These are phyloP conservation scores for Saccharomyces hybrid DNA, from an alignment of 1,139 yeast genomes.

Conservation along the genomic window DNA sequence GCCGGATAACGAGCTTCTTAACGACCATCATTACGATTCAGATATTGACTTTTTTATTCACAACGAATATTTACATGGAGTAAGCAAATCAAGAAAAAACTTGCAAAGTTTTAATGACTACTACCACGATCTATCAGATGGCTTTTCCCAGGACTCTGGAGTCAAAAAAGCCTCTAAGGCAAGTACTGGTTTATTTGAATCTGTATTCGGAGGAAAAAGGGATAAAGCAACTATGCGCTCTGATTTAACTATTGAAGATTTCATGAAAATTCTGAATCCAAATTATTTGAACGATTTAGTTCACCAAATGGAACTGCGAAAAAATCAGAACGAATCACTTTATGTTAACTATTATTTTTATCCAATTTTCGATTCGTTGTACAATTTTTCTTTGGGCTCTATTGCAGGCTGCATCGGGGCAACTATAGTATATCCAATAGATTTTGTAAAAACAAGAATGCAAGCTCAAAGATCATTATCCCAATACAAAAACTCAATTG, in stretches of 20 bases:
- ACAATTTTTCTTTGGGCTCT: constrained; percentile 86
- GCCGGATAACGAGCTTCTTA: background rate
- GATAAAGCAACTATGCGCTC: constrained; percentile 16
- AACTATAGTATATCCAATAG: constrained; percentile 95
- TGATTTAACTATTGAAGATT: constrained; percentile 36
- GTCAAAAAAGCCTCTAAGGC: constrained; percentile 7
- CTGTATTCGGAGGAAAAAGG: constrained; percentile 11
- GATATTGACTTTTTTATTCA: constrained; percentile 26
- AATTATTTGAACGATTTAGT: constrained; percentile 52
- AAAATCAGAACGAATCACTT: constrained; percentile 24
- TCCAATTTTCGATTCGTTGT: constrained; percentile 72
- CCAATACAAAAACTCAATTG: constrained; percentile 69
- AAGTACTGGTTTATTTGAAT: constrained; percentile 13
- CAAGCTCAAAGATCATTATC: constrained; percentile 80
- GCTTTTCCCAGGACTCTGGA: constrained; percentile 20
- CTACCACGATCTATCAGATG: constrained; percentile 30
- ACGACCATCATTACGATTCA: constrained; percentile 23
- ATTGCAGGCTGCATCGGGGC: constrained; percentile 98
- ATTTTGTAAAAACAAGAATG: constrained; percentile 93
- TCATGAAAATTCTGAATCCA: constrained; percentile 38
- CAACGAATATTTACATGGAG: constrained; percentile 25
- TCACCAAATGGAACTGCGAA: constrained; percentile 38
- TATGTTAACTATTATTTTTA: constrained; percentile 36
- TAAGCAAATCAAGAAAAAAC: constrained; percentile 15
- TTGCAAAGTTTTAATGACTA: constrained; percentile 31